These are phyloP conservation scores for Lentinus brumalis DNA, from an alignment of 768 basidiomycete species.

Conservation along the genomic window DNA sequence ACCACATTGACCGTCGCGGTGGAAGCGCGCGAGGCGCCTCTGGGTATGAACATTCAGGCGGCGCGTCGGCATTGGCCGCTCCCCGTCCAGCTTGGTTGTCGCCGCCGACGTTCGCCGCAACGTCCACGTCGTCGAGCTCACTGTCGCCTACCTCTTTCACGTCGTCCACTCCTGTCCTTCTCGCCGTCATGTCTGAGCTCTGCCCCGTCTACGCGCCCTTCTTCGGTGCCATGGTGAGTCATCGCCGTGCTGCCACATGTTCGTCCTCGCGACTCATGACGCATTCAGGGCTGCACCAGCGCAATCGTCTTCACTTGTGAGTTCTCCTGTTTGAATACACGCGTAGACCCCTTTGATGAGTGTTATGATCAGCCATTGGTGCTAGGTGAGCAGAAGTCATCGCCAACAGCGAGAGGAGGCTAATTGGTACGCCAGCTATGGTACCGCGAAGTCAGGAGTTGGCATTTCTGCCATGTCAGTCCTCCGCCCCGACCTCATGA, in stretches of 20 bases:
- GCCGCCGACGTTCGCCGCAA: slow-evolving; percentile 20
- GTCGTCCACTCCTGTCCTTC: slow-evolving; percentile 18
- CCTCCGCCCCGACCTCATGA: slow-evolving; percentile 94
- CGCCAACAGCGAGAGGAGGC: background rate
- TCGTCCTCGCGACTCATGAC: slow-evolving; percentile 11
- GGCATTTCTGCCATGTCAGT: slow-evolving; percentile 98
- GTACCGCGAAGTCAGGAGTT: slow-evolving; percentile 98
- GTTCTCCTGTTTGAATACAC: slow-evolving; percentile 31
- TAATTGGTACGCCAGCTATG: slow-evolving; percentile 64
- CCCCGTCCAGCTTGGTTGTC: slow-evolving; percentile 10
- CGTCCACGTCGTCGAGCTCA: slow-evolving; percentile 20
- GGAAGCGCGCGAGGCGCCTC: slow-evolving; percentile 10
- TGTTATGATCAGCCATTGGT: slow-evolving; percentile 63
- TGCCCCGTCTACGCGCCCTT: slow-evolving; percentile 97
- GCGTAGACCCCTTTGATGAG: background rate
- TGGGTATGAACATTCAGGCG: slow-evolving; percentile 7
- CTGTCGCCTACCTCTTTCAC: slow-evolving; percentile 1
- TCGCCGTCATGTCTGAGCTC: slow-evolving; percentile 64
- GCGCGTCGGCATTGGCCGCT: slow-evolving; percentile 14
- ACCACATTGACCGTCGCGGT: too few relatives aligned
- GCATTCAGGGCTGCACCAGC: slow-evolving; percentile 83
- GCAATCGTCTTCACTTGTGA: slow-evolving; percentile 98
- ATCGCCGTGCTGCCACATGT: background rate
- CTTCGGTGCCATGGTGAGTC: slow-evolving; percentile 92
- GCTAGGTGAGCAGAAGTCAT: slow-evolving; percentile 60